Conservation (phyloP, 2,329 filamentous ascomycete genomes). For the Aspergillus caelatus region DNA sequence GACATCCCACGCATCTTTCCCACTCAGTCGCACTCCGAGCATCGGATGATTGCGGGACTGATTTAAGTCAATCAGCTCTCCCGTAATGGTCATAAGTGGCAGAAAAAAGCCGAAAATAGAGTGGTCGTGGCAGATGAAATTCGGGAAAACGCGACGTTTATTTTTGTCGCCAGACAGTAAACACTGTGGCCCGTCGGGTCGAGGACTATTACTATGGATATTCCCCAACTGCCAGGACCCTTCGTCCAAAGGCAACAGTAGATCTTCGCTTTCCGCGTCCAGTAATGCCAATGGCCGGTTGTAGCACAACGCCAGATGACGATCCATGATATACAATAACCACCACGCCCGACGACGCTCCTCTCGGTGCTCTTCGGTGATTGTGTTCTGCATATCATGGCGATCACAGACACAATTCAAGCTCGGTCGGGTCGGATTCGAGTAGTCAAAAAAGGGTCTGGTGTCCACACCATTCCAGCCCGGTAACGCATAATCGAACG, state of each 20-base stretch:
- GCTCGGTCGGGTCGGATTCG: constrained; percentile 34
- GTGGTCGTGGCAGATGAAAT: constrained; percentile 82
- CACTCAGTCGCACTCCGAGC: constrained; percentile 74
- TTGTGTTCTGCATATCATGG: constrained; percentile 32
- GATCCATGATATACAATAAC: constrained; percentile 88
- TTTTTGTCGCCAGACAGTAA: constrained; percentile 36
- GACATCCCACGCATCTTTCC: constrained; percentile 76
- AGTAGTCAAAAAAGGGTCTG: constrained; percentile 48
- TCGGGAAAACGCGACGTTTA: constrained; percentile 67
- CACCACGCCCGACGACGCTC: constrained; percentile 91
- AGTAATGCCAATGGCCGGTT: constrained; percentile 85
- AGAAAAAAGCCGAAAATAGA: constrained; percentile 91
- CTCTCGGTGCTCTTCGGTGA: constrained; percentile 82
- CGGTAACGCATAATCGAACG: constrained; percentile 35
- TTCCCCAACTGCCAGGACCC: constrained; percentile 83
- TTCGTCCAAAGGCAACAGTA: constrained; percentile 86
- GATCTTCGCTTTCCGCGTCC: constrained; percentile 81
- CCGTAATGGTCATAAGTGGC: constrained; percentile 91
- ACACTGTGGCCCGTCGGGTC: constrained; percentile 40
- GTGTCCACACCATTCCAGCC: constrained; percentile 55
- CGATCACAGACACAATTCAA: constrained; percentile 42
- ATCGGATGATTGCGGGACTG: constrained; percentile 86
- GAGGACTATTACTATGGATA: constrained; percentile 61
- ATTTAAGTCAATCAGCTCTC: constrained; percentile 86
- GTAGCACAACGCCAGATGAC: constrained; percentile 88